A percentile compares a stretch with the other conserved stretches of the same genome.
These are phyloP conservation scores for Penicillium manginii DNA, from an alignment of 495 filamentous ascomycete genomes.

Conservation along the genomic window DNA sequence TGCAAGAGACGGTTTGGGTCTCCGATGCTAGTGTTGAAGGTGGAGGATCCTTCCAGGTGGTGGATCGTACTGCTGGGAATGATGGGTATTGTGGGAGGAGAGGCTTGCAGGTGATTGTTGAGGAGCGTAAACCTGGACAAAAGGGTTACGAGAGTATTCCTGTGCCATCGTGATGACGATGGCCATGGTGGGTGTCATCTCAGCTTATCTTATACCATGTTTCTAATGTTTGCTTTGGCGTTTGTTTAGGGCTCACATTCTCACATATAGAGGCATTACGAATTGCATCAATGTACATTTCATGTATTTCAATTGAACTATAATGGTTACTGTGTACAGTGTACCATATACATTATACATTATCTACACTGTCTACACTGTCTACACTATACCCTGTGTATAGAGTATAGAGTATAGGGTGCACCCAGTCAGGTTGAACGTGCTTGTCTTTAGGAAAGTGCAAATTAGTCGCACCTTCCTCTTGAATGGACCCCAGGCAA, in stretches of 20 bases:
- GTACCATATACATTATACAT: too few species aligned
- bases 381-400: too few species aligned
- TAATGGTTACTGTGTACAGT: too few species aligned
- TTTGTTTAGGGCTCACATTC: not conserved
- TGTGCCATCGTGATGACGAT: constrained; percentile 25
- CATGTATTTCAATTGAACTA: not conserved
- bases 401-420: too few species aligned
- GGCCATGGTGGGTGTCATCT: not conserved
- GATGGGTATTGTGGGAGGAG: constrained; percentile 63
- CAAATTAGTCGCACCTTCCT: not conserved
- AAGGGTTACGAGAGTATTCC: constrained; percentile 56
- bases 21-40: constrained; percentile 30
- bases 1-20: constrained; percentile 60
- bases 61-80: constrained; percentile 46
- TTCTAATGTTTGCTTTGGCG: not conserved
- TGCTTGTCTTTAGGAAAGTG: not conserved
- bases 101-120: constrained; percentile 59
- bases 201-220: not conserved
- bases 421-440: not conserved
- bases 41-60: constrained; percentile 45
- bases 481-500: not conserved
- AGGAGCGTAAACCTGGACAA: constrained; percentile 51
- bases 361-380: too few species aligned
- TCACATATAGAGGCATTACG: not conserved
- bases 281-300: not conserved